These are phyloP conservation scores for Cichorium intybus DNA, from an alignment of 140 eudicot species.

Conservation along the genomic window DNA sequence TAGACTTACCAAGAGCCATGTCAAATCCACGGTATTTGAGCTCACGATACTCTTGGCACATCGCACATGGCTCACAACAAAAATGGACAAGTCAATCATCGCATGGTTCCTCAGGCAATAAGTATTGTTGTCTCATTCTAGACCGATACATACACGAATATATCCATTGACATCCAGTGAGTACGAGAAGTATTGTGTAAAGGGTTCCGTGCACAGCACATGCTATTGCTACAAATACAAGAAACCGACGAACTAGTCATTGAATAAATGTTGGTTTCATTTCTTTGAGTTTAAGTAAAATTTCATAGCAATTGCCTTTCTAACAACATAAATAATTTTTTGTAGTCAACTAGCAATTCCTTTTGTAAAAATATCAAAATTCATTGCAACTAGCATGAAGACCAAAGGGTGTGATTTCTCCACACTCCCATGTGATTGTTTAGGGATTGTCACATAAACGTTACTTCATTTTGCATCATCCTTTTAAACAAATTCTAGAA, in stretches of 20 bases:
- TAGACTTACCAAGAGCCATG: neutral
- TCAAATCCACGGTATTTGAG: constrained; percentile 42
- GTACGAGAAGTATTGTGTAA: constrained; percentile 10
- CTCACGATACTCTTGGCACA: constrained; percentile 70
- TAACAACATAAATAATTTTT: too few species aligned
- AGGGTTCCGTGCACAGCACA: constrained; percentile 39
- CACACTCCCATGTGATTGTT: too few species aligned
- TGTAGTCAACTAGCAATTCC: too few species aligned
- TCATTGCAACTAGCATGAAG: too few species aligned
- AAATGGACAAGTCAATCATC: constrained; percentile 46
- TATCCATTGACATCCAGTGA: constrained; percentile 37
- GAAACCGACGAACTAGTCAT: neutral
- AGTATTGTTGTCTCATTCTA: constrained; percentile 46
- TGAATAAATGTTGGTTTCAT: neutral
- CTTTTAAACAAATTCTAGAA: too few species aligned
- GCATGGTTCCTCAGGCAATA: constrained; percentile 39
- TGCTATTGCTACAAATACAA: constrained; percentile 34
- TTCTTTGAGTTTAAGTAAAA: too few species aligned
- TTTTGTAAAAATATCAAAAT: too few species aligned
- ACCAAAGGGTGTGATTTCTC: too few species aligned
- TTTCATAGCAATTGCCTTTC: too few species aligned
- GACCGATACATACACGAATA: constrained; percentile 43
- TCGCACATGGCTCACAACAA: constrained; percentile 50
- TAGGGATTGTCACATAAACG: too few species aligned
- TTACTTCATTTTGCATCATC: too few species aligned